Base-by-base conservation (phyloP, 352 stramenopile genomes). In the Elongisporangium undulatum region DNA sequence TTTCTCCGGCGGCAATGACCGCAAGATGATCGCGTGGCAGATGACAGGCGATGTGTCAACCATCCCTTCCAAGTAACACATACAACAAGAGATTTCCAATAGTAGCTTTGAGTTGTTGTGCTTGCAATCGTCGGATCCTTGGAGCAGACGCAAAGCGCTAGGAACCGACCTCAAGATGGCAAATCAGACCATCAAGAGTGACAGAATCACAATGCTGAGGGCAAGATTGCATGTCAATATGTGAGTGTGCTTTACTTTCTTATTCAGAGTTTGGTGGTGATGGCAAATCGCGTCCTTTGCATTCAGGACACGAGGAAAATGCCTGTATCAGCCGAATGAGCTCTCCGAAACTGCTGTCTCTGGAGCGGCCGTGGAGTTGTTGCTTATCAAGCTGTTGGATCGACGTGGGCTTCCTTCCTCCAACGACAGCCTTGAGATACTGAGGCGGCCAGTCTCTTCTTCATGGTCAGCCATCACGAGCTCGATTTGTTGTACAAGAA, bases 11-110 rank as follows among this genome's bases (percentile, higher is more conserved):
- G 75, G 80, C 58, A 92, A 89, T 56, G 85, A 94, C 64, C 69
- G 79, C 41, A 87, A 87, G 59, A 92, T 92, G 81, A 76, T 94
- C 68, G 85, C 85, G 41, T 94, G 85, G 85, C 85, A 94, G 66
- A 84, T 94, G 71, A 92, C 77, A 45, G 85, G 85, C 55, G 84
- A 94, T 51, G 77, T 72, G 4, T 74, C 67, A 24, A 74, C 79
- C 48, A 82, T 94, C 56, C 78, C 34, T 45, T 45, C 34, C 34
- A 45, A 45, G 34, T 45, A 45, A 45, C 34, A 45, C 34, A 45
- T 12, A 45, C 34, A 45, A 45, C 34, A 45, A 45, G 34, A 45
- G 34, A 45, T 17, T 45, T 45, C 34, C 34, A 45, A 45, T 45
- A 45, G 34, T 4, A 45, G 34, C 12, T 17, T 41, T 41, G 29